Conservation (phyloP, 2,329 filamentous ascomycete species). For the Epicoccum nigrum region DNA sequence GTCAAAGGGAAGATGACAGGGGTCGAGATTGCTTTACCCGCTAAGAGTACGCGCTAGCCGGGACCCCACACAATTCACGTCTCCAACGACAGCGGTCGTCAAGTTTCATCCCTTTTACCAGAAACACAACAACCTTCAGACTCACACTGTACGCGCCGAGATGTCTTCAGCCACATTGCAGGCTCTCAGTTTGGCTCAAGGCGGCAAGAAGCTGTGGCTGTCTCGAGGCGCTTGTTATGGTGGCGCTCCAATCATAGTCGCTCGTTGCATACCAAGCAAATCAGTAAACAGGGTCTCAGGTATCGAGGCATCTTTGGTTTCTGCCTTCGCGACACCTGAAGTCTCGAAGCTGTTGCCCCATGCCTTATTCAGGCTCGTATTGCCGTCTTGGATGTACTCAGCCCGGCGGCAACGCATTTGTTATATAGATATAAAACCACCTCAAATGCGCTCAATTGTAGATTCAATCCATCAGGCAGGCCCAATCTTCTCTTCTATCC, state of each 20-base stretch:
- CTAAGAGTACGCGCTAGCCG: slow-evolving; percentile 4
- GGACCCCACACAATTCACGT: slow-evolving; percentile 30
- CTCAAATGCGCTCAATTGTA: slow-evolving; percentile 42
- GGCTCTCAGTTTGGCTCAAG: slow-evolving; percentile 19
- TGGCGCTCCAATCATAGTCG: slow-evolving; percentile 34
- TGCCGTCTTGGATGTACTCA: slow-evolving; percentile 25
- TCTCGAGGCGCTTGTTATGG: slow-evolving; percentile 27
- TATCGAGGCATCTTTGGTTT: slow-evolving; percentile 27
- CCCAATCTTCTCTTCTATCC: slow-evolving; percentile 42
- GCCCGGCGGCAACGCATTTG: slow-evolving; percentile 34
- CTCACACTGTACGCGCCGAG: slow-evolving; percentile 10
- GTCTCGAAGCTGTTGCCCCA: slow-evolving; percentile 46
- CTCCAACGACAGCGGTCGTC: slow-evolving; percentile 25
- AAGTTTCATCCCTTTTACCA: slow-evolving; percentile 43
- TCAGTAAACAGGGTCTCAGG: slow-evolving; percentile 20
- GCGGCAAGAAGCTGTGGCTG: slow-evolving; percentile 30
- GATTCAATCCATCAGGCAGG: slow-evolving; percentile 44
- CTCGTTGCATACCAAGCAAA: slow-evolving; percentile 19
- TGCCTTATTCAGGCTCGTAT: slow-evolving; percentile 32
- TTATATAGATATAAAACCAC: slow-evolving; percentile 42
- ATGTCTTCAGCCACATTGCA: slow-evolving; percentile 31
- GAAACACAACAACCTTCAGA: slow-evolving; percentile 34
- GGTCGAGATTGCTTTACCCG: slow-evolving; percentile 3
- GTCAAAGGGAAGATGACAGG: slow-evolving; percentile 1
- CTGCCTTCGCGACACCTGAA: slow-evolving; percentile 40